These are phyloP conservation scores for Fusarium agapanthi DNA, from an alignment of 2,329 filamentous ascomycete species.

Conservation along the genomic window DNA sequence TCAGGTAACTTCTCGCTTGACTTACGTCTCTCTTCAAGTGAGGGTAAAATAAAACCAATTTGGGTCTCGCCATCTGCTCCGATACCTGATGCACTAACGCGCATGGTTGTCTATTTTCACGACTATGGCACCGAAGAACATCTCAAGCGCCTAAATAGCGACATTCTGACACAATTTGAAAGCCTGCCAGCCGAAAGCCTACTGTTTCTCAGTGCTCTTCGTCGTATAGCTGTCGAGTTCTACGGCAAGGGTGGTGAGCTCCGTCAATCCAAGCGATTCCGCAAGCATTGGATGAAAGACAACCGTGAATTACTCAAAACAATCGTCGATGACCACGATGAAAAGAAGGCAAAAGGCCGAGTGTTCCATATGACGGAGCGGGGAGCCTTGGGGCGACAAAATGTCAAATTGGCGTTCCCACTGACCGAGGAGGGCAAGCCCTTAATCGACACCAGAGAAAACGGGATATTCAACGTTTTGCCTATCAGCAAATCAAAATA, in stretches of 20 bases:
- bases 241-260: not conserved
- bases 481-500: not conserved
- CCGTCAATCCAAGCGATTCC: not conserved
- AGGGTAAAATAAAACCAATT: rapidly evolving
- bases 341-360: rapidly evolving
- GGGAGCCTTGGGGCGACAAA: rapidly evolving
- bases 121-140: not conserved
- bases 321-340: rapidly evolving
- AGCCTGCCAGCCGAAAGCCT: not conserved
- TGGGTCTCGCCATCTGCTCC: not conserved
- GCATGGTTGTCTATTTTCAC: not conserved
- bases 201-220: rapidly evolving
- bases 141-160: rapidly evolving
- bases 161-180: not conserved
- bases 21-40: not conserved
- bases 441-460: rapidly evolving
- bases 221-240: not conserved
- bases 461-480: not conserved
- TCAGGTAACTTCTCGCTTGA: not conserved
- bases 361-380: rapidly evolving
- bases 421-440: not conserved
- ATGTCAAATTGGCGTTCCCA: not conserved
- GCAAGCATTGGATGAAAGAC: rapidly evolving
- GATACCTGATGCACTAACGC: not conserved
- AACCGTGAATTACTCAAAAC: not conserved